Base-by-base conservation (phyloP, 2,329 filamentous ascomycete genomes). In the Tolypocladium tropicale region DNA sequence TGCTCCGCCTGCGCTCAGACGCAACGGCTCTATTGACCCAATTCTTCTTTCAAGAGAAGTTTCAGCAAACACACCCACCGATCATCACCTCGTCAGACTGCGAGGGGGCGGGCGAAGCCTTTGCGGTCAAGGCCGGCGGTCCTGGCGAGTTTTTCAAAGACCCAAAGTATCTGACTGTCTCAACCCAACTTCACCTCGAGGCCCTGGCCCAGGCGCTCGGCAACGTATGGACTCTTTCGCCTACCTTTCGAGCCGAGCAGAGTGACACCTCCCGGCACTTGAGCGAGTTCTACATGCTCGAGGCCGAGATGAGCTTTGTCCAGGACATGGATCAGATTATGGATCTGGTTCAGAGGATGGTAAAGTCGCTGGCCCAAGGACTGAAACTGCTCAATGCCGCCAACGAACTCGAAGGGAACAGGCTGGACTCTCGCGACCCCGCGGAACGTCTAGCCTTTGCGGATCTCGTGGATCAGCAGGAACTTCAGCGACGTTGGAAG, bases 201-300 rank as follows among this genome's bases (percentile, higher is more conserved):
- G 91, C 94, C 4, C 81, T 96, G 56, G 86, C 92, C 0, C 91
- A 95, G 64, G 86, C 92, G 23, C 80, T 96, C 33, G 90, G 90
- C 41, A 90, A 88, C 63, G 94, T 97, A 9, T 99, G 94, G 92
- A 89, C 92, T 1, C 74, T 99, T 12, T 94, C 92, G 5, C 94
- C 94, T 3, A 95, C 91, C 0, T 99, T 99, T 68, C 84, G 94
- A 39, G 94, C 94, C 4, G 94, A 96, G 70, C 86, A 85, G 67
- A 96, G 91, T 71, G 92, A 97, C 67, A 97, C 94, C 0, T 86
- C 91, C 6, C 85, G 94, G 32, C 94, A 99, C 72, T 77, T 99
- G 59, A 96, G 90, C 74, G 94, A 99, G 68, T 97, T 99, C 66
- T 97, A 97, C 74, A 97, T 99, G 94, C 81, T 99, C 2, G 94